Percentiles rank a stretch among this genome's conserved stretches.
Conservation (phyloP, 371 early-diverging fungal genomes). For the Syncephalastrum monosporum region DNA sequence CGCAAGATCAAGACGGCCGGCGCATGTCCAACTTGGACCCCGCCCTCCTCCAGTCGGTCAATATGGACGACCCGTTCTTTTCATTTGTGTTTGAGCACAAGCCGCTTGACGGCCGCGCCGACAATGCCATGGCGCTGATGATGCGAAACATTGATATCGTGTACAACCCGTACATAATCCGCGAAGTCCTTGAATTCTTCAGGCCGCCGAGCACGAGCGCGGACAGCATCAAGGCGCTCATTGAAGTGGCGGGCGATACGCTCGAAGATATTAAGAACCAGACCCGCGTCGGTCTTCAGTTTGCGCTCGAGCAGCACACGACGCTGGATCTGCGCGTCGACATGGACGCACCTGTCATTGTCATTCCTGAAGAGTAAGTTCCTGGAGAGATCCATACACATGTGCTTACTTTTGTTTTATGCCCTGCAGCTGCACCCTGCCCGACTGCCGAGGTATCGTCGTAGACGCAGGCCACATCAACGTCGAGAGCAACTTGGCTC, state of each 20-base stretch:
- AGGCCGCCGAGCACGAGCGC: conserved; percentile 79
- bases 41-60: conserved; percentile 13
- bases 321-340: conserved; percentile 90
- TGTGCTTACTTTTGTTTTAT: neutral
- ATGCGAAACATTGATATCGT: conserved; percentile 92
- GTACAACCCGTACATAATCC: conserved; percentile 80
- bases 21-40: conserved; percentile 25
- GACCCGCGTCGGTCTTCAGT: conserved; percentile 84
- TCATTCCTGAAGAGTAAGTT: conserved; percentile 84
- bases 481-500: conserved; percentile 81
- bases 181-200: conserved; percentile 80
- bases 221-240: conserved; percentile 71
- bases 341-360: conserved; percentile 95
- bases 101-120: conserved; percentile 86
- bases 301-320: conserved; percentile 87
- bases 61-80: conserved; percentile 76
- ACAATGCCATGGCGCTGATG: conserved; percentile 78
- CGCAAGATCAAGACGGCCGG: neutral
- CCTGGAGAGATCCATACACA: neutral
- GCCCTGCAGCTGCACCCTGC: conserved; percentile 59
- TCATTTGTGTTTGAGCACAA: conserved; percentile 80
- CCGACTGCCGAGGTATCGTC: conserved; percentile 70
- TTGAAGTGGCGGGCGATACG: conserved; percentile 86
- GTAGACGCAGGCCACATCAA: conserved; percentile 93
- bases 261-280: conserved; percentile 89